phyloP scores from a whole-genome alignment of 192 early-diverging fungal species.

The Backusella parvicylindrica region DNA sequence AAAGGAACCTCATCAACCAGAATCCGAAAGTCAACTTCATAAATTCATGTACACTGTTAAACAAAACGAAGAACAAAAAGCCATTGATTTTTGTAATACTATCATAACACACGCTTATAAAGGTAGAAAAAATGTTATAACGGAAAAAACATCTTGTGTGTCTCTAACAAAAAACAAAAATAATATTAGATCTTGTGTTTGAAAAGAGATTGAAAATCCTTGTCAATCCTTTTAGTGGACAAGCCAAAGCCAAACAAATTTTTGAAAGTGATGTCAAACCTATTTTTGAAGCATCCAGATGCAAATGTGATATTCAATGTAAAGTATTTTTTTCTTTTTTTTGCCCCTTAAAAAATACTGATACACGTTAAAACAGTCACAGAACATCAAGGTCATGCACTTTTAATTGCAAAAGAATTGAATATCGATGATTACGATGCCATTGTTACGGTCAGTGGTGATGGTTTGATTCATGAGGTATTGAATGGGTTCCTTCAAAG shows the following conservation, averaged over 20 bases:
- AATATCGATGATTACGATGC: constrained; percentile 54
- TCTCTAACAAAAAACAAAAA: too few relatives aligned
- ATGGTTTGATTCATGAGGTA: constrained; percentile 79
- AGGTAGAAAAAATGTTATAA: neutral
- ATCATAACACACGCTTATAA: constrained; percentile 25
- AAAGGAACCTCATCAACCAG: neutral
- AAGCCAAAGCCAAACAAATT: constrained; percentile 54
- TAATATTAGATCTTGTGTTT: constrained; percentile 10
- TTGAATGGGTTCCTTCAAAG: constrained; percentile 73
- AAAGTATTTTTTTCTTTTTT: constrained; percentile 4
- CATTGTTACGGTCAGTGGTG: constrained; percentile 68
- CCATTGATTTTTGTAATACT: constrained; percentile 13
- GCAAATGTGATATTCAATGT: constrained; percentile 48
- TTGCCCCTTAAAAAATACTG: neutral
- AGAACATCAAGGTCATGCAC: constrained; percentile 53
- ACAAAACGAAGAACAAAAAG: constrained; percentile 2
- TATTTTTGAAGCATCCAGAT: constrained; percentile 58
- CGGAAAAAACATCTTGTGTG: too few relatives aligned
- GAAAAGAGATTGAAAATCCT: constrained; percentile 51
- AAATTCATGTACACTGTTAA: constrained; percentile 26
- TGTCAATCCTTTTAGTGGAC: constrained; percentile 74
- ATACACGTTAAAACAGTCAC: constrained; percentile 50
- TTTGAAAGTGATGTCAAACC: constrained; percentile 55
- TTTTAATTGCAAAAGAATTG: constrained; percentile 54
- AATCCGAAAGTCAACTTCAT: constrained; percentile 6